These are phyloP conservation scores for Cystobasidium ongulense DNA, from an alignment of 768 basidiomycete genomes.

Conservation along the genomic window DNA sequence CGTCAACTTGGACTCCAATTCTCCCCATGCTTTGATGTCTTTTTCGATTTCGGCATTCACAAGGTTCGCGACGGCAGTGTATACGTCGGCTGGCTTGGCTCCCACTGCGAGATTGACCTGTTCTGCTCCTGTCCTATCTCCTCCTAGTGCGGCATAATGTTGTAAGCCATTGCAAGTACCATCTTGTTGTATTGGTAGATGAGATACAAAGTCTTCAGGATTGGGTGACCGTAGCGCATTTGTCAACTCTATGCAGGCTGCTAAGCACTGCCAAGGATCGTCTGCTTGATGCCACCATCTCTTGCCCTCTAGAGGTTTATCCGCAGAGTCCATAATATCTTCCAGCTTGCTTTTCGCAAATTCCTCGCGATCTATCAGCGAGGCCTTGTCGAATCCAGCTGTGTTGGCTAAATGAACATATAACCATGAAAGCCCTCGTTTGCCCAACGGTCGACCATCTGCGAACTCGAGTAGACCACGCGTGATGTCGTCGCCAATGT, in stretches of 20 bases:
- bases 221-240: conserved; percentile 66
- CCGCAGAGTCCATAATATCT: conserved; percentile 72
- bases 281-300: conserved; percentile 87
- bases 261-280: conserved; percentile 96
- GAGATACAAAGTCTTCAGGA: conserved; percentile 55
- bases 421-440: conserved; percentile 80
- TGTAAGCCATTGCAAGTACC: conserved; percentile 98
- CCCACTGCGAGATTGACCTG: conserved; percentile 77
- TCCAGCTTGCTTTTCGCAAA: conserved; percentile 67
- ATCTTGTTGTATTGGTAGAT: conserved; percentile 91
- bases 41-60: conserved; percentile 61
- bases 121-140: conserved; percentile 73
- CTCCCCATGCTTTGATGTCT: conserved; percentile 48
- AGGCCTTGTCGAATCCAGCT: conserved; percentile 88
- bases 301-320: conserved; percentile 64
- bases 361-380: conserved; percentile 78
- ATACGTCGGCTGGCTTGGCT: conserved; percentile 87
- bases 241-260: conserved; percentile 80
- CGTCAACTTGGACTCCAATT: neutral
- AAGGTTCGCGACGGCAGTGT: conserved; percentile 79
- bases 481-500: conserved; percentile 87
- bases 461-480: conserved; percentile 79
- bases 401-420: conserved; percentile 91
- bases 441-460: conserved; percentile 68
- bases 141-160: conserved; percentile 95